Evolutionary conservation across 805 yeast genomes (phyloP).

Genomic region (Yarrowia hollandica): DNA sequence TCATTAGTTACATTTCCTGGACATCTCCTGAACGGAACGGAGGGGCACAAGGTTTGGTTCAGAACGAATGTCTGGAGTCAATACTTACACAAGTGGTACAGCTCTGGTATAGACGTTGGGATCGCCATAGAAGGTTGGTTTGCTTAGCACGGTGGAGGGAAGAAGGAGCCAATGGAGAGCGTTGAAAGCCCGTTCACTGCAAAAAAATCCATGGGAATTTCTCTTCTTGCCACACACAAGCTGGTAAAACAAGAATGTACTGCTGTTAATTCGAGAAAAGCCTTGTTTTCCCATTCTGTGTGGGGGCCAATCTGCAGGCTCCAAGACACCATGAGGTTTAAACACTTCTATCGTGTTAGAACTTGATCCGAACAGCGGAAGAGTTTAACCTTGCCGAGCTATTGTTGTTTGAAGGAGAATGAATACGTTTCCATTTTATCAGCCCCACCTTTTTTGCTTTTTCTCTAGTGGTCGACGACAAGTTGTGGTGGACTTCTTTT

Average conservation of each 20-base stretch:
- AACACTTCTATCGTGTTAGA: background rate
- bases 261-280: background rate
- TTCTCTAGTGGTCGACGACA: too few species aligned
- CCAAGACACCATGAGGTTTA: background rate
- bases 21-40: background rate
- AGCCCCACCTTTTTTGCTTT: background rate
- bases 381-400: background rate
- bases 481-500: too few species aligned
- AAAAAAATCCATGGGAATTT: too few species aligned
- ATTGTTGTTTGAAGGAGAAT: background rate
- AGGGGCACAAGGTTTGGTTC: constrained; percentile 8
- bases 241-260: background rate
- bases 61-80: background rate
- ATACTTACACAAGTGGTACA: background rate
- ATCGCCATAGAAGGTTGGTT: constrained; percentile 2
- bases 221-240: too few species aligned
- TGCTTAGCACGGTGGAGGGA: background rate
- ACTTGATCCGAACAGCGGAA: background rate
- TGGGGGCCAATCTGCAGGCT: constrained; percentile 15
- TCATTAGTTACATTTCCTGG: background rate
- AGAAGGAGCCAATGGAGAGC: background rate
- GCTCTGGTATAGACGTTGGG: background rate
- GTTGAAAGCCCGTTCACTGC: too few species aligned
- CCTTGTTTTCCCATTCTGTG: background rate
- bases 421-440: background rate